Conservation (phyloP, 352 stramenopile species). For the Phytophthora quininea region DNA sequence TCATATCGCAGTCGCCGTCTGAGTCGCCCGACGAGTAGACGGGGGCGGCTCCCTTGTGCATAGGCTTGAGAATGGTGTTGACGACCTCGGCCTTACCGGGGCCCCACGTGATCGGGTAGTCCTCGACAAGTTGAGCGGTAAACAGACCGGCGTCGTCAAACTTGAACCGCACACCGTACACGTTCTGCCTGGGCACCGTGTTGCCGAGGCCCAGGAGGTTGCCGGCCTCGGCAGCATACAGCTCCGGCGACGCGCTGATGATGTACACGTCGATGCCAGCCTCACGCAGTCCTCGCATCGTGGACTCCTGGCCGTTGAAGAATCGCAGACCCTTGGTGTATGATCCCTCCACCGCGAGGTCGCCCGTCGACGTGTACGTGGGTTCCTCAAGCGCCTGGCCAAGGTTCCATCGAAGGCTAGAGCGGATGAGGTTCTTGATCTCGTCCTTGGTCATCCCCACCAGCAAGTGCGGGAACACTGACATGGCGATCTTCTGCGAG, state of each 20-base stretch:
- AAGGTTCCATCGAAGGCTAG: constrained; percentile 59
- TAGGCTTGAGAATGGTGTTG: constrained; percentile 47
- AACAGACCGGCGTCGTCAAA: constrained; percentile 45
- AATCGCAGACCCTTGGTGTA: constrained; percentile 62
- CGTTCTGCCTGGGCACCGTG: constrained; percentile 55
- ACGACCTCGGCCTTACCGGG: constrained; percentile 60
- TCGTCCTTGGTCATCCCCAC: constrained; percentile 60
- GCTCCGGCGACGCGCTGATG: constrained; percentile 67
- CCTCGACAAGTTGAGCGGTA: constrained; percentile 39
- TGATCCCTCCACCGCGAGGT: constrained; percentile 43
- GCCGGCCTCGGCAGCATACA: constrained; percentile 55
- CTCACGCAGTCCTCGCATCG: constrained; percentile 56
- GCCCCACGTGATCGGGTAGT: constrained; percentile 76
- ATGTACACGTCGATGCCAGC: constrained; percentile 56
- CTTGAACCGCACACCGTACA: constrained; percentile 66
- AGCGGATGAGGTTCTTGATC: constrained; percentile 52
- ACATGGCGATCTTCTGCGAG: constrained; percentile 54
- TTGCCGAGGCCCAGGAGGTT: constrained; percentile 53
- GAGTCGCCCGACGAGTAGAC: constrained; percentile 65
- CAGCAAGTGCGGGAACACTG: constrained; percentile 59
- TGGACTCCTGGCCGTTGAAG: constrained; percentile 69
- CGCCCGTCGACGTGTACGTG: constrained; percentile 45
- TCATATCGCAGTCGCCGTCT: constrained; percentile 67
- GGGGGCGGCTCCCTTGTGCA: constrained; percentile 50
- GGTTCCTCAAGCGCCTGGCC: constrained; percentile 41